These are phyloP conservation scores for Akebia trifoliata DNA, from an alignment of 164 flowering plant species.

Conservation along the genomic window DNA sequence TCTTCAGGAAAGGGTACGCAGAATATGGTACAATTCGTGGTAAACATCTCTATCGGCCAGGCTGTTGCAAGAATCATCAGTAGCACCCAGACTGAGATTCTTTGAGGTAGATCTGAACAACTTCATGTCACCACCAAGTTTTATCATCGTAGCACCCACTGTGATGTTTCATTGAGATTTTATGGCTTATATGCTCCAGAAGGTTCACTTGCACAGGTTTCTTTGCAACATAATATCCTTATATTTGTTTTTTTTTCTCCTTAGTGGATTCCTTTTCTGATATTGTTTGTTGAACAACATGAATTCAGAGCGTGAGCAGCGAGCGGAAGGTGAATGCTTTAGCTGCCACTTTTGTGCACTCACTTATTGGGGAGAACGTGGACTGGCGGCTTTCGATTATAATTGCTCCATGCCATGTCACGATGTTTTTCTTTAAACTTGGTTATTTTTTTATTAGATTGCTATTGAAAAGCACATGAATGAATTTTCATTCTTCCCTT, in stretches of 20 bases:
- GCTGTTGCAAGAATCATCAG: slow-evolving; percentile 74
- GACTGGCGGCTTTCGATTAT: slow-evolving; percentile 90
- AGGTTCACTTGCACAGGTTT: too few species aligned
- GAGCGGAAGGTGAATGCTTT: too few species aligned
- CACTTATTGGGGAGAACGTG: too few species aligned
- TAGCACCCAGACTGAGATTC: slow-evolving; percentile 52
- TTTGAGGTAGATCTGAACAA: slow-evolving; percentile 84
- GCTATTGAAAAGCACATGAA: too few species aligned
- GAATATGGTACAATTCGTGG: slow-evolving; percentile 62
- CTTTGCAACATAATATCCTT: not conserved
- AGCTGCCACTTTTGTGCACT: slow-evolving; percentile 65
- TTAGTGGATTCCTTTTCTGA: not conserved
- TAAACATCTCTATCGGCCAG: slow-evolving; percentile 59
- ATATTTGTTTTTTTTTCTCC: not conserved
- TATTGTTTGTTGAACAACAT: too few species aligned
- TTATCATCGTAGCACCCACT: slow-evolving; percentile 53
- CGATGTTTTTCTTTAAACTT: too few species aligned
- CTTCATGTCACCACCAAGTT: too few species aligned
- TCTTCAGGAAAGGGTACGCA: slow-evolving; percentile 59
- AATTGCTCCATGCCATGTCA: slow-evolving; percentile 87
- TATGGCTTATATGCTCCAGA: too few species aligned
- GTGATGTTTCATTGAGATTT: slow-evolving; percentile 66
- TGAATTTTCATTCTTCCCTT: too few species aligned
- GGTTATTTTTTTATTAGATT: too few species aligned
- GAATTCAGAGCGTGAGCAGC: too few species aligned